Evolutionary conservation across 495 filamentous ascomycete genomes (phyloP), one percentile per base, ranked within the genome.

Genomic region (Pyronema omphalodes): DNA sequence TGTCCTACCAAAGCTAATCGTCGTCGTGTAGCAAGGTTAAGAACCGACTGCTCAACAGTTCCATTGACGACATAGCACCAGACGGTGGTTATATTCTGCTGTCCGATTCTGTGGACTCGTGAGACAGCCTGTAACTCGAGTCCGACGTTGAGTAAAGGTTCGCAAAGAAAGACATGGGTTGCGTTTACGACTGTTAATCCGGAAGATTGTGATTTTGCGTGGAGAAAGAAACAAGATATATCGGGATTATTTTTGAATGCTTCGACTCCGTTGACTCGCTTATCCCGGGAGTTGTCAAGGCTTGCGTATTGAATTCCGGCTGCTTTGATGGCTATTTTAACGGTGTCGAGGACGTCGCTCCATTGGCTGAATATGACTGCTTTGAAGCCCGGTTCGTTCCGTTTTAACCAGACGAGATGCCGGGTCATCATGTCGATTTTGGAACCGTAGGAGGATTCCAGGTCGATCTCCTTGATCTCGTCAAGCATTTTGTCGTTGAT

Each of bases 61-160:
- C 82, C 83, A 3, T 82, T 79, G 17, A 93, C 75, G 1, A 94
- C 74, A 65, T 98, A 98, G 67, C 94, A 83, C 83, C 87, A 98
- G 5, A 95, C 89, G 1, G 86, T 93, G 6, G 89, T 98, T 56
- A 81, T 73, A 23, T 83, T 78, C 55, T 79, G 75, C 67, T 98
- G 89, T 0, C 89, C 89, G 52, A 98, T 98, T 37, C 89, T 76
- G 65, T 98, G 86, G 0, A 98, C 88, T 46, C 89, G 81, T 6
- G 88, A 86, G 59, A 95, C 93, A 3, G 87, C 89, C 62, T 98
- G 89, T 6, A 94, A 74, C 60, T 95, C 89, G 7, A 98, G 78
- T 1, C 89, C 86, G 6, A 88, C 84, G 64, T 95, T 94, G 58
- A 95, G 77, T 3, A 95, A 69, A 0, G 89, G 89, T 66, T 98